These are phyloP conservation scores for Tausonia pullulans DNA, from an alignment of 1,284 basidiomycete species.

Conservation along the genomic window DNA sequence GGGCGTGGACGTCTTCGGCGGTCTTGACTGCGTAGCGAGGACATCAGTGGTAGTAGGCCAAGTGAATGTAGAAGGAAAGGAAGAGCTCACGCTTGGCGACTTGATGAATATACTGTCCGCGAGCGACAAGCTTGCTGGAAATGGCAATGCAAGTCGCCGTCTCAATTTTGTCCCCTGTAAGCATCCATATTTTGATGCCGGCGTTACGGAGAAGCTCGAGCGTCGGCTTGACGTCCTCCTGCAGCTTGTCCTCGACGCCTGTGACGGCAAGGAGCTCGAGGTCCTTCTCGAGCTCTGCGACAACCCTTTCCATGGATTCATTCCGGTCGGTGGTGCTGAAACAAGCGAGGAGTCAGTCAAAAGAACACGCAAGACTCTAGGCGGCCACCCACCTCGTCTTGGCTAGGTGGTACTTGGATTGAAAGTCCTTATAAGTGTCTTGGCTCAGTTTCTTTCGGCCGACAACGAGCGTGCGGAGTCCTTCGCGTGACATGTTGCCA, in stretches of 20 bases:
- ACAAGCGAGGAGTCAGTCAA: too few species aligned
- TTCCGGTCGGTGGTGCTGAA: conserved; percentile 56
- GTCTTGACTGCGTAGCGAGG: conserved; percentile 52
- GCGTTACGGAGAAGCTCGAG: conserved; percentile 89
- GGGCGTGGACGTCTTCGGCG: conserved; percentile 66
- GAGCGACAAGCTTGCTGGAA: conserved; percentile 86
- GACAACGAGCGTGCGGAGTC: conserved; percentile 85
- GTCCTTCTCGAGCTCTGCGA: conserved; percentile 73
- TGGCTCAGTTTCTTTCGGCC: conserved; percentile 65
- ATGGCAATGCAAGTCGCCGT: conserved; percentile 98
- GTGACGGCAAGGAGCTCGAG: conserved; percentile 87
- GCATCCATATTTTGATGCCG: conserved; percentile 99
- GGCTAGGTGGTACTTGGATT: conserved; percentile 62
- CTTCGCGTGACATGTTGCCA: conserved; percentile 97
- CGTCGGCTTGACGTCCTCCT: conserved; percentile 91
- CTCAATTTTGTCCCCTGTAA: conserved; percentile 98
- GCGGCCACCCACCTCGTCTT: conserved; percentile 41
- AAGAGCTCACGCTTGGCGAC: conserved; percentile 70
- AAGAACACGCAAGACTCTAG: too few species aligned
- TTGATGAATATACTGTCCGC: conserved; percentile 96
- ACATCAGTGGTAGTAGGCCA: neutral
- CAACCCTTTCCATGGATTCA: conserved; percentile 64
- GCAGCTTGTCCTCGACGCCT: conserved; percentile 96
- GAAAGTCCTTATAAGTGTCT: conserved; percentile 64
- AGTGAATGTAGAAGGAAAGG: conserved; percentile 2